Conservation (phyloP, 2,329 filamentous ascomycete genomes). For the Cordyceps cicadae region DNA sequence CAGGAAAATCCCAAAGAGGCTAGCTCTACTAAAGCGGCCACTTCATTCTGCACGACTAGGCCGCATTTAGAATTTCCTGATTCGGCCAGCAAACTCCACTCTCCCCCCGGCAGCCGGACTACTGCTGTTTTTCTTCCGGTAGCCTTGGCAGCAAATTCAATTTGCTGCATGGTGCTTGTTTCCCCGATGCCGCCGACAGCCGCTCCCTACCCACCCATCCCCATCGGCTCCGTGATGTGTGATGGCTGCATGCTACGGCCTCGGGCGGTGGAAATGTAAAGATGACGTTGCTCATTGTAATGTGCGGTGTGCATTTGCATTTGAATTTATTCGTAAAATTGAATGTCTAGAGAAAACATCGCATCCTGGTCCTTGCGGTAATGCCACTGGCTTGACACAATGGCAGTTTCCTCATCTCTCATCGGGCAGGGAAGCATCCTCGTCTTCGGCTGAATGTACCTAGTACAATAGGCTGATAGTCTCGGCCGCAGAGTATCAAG, state of each 20-base stretch:
- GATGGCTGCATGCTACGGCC: background rate
- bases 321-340: background rate
- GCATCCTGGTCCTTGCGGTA: background rate
- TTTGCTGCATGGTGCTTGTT: no score
- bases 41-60: background rate
- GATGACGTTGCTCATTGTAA: background rate
- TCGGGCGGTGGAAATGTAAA: background rate
- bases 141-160: background rate
- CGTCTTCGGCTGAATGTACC: background rate
- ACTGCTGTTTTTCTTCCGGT: background rate
- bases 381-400: background rate
- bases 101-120: slow-evolving; percentile 16
- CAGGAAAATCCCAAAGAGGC: background rate
- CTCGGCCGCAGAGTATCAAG: background rate
- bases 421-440: no score
- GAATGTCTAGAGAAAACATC: background rate
- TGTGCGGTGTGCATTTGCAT: background rate
- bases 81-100: background rate
- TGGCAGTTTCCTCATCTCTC: background rate
- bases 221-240: background rate
- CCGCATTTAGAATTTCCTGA: slow-evolving; percentile 1
- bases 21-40: background rate
- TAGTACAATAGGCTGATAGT: background rate
- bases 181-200: slow-evolving; percentile 22
- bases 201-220: slow-evolving; percentile 5